Evolutionary conservation across 768 basidiomycete species (phyloP), one percentile per base, ranked within the genome.

Genomic region (Naganishia randhawae): DNA sequence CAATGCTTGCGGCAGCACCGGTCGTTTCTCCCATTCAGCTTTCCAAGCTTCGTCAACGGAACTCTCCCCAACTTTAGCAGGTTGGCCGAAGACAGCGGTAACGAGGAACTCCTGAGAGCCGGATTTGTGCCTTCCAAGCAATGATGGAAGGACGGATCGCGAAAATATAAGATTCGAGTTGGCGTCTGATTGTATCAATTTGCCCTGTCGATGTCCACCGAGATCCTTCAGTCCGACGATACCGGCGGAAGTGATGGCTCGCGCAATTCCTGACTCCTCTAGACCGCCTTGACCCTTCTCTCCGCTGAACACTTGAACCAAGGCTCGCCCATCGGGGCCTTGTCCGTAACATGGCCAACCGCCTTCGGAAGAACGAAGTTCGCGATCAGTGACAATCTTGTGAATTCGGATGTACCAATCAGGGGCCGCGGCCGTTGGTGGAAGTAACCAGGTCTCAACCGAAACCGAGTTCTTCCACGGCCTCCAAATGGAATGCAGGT

Each of bases 371-470:
- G 85, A 84, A 19, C 78, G 77, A 17, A 90, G 80, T 32, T 74
- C 73, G n/a, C 86, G 80, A 25, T 77, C 83, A 5, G 84, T 83
- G 61, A 79, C 81, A 71, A 89, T 82, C 69, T 87, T 84, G 78
- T 89, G 88, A 0, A 88, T 82, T 9, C 88, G 83, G 33, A 89
- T 74, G 73, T 90, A 88, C 88, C 88, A 89, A 22, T 86, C 80
- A 2, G 87, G 86, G 8, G 85, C 81, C 5, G 80, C 84, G 17
- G 74, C 66, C 42, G 83, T 82, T 3, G 89, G 88, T 1, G 88
- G 88, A 8, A 89, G 80, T 17, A 89, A 83, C 86, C 86, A 88
- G 27, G 89, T 90, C 80, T 89, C 88, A 51, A 90, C 85, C 67
- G 84, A 81, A 33, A 88, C 87, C 39, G 39, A 61, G 76, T 85